Conservation (phyloP, 495 filamentous ascomycete genomes). For the Corynascus novoguineensis region DNA sequence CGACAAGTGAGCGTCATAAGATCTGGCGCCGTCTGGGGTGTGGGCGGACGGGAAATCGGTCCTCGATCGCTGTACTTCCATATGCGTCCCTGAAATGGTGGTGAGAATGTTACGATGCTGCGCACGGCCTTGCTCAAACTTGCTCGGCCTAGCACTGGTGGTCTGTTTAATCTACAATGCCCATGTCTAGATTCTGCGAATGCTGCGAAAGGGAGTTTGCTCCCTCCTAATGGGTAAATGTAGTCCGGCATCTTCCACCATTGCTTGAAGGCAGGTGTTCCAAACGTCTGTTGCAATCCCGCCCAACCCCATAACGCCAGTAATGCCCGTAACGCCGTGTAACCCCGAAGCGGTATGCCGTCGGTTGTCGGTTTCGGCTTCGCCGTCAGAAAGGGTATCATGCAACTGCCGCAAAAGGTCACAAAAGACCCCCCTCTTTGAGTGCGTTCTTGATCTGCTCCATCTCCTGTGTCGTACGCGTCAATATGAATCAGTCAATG, state of each 20-base stretch:
- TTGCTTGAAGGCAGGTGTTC: background rate
- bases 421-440: slow-evolving; percentile 36
- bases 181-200: slow-evolving; percentile 27
- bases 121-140: slow-evolving; percentile 13
- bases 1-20: background rate
- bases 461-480: slow-evolving; percentile 29
- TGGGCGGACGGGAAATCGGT: background rate
- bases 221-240: slow-evolving; percentile 36
- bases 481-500: slow-evolving; percentile 24
- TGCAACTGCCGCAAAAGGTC: slow-evolving; percentile 21
- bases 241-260: slow-evolving; percentile 20
- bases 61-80: slow-evolving; percentile 4
- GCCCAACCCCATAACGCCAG: background rate
- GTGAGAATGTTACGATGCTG: slow-evolving; percentile 9
- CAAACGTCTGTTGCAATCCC: background rate
- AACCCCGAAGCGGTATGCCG: background rate
- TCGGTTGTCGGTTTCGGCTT: slow-evolving; percentile 5
- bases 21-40: background rate
- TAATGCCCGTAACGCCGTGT: slow-evolving; percentile 3
- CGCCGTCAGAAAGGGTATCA: slow-evolving; percentile 8
- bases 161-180: slow-evolving; percentile 32
- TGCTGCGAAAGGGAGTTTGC: slow-evolving; percentile 36
- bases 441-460: slow-evolving; percentile 34
- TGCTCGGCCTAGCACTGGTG: slow-evolving; percentile 14
- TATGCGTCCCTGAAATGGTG: background rate